Conservation (phyloP, 2,329 filamentous ascomycete genomes). For the Diaporthe destruens region DNA sequence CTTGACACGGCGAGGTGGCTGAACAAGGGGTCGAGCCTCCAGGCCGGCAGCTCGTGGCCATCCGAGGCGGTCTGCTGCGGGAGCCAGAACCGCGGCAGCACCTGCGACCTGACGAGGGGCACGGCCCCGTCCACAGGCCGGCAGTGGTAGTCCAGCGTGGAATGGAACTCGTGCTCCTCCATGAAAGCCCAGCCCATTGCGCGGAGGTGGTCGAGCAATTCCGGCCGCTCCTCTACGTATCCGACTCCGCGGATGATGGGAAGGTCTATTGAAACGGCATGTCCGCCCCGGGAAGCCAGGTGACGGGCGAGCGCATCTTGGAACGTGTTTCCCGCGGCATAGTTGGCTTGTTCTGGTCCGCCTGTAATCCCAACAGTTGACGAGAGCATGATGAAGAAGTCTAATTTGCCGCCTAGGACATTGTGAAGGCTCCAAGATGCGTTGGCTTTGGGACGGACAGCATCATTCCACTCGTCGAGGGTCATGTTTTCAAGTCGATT, state of each 20-base stretch:
- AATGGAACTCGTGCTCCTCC: constrained; percentile 41
- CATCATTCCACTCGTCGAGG: constrained; percentile 41
- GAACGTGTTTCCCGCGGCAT: constrained; percentile 45
- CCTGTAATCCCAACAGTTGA: constrained; percentile 45
- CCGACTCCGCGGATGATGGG: constrained; percentile 38
- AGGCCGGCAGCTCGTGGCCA: constrained; percentile 44
- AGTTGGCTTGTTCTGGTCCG: constrained; percentile 45
- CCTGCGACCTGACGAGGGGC: constrained; percentile 41
- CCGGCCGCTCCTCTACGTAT: constrained; percentile 45
- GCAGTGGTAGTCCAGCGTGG: constrained; percentile 46
- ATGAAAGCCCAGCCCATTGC: constrained; percentile 39
- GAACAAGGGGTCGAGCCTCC: constrained; percentile 46
- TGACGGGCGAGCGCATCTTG: constrained; percentile 45
- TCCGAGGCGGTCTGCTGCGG: constrained; percentile 45
- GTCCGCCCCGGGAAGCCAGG: constrained; percentile 44
- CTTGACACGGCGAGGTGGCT: constrained; percentile 43
- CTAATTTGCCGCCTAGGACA: constrained; percentile 14
- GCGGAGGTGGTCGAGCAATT: constrained; percentile 44
- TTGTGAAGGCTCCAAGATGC: constrained; percentile 33
- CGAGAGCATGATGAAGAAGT: constrained; percentile 46
- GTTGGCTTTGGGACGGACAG: constrained; percentile 33
- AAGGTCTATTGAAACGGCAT: constrained; percentile 44
- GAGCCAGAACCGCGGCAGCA: constrained; percentile 46
- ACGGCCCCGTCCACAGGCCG: not conserved
- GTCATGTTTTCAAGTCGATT: constrained; percentile 42